A percentile compares a stretch with the other conserved stretches of the same genome.
Evolutionary conservation across 1,284 basidiomycete species (phyloP).

Genomic region (Cutaneotrichosporon sp.): DNA sequence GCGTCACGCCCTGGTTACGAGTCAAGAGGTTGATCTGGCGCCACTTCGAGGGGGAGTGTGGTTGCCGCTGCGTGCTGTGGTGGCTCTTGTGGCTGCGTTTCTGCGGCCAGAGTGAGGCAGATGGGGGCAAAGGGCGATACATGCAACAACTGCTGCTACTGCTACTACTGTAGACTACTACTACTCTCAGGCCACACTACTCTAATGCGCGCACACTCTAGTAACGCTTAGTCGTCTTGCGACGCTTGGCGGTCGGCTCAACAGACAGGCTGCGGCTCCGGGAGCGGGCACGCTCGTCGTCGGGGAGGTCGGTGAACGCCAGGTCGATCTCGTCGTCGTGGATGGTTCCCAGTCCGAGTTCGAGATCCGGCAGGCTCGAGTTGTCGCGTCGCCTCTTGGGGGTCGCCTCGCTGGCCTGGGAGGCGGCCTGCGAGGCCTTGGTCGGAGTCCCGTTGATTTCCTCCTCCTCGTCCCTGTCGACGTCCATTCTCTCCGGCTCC

Average conservation of each 20-base stretch:
- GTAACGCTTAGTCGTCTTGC: conserved; percentile 4
- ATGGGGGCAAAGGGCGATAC: too few species aligned
- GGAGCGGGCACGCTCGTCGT: conserved; percentile 1
- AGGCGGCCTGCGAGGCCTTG: background rate
- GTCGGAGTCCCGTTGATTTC: conserved; percentile 6
- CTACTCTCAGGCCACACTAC: background rate
- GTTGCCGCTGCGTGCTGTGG: too few species aligned
- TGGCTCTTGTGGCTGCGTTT: too few species aligned
- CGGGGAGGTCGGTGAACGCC: conserved; percentile 24
- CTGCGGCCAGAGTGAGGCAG: too few species aligned
- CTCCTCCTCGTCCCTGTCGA: conserved; percentile 11
- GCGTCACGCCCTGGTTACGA: too few species aligned
- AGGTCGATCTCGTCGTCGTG: conserved; percentile 27
- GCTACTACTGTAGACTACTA: background rate
- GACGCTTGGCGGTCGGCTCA: conserved; percentile 27
- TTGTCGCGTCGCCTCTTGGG: conserved; percentile 10
- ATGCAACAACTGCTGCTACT: too few species aligned
- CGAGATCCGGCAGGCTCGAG: conserved; percentile 23
- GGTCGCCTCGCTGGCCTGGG: background rate
- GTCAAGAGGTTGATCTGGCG: too few species aligned
- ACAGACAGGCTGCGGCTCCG: conserved; percentile 27
- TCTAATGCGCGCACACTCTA: background rate
- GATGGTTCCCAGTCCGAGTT: conserved; percentile 18
- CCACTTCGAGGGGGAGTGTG: too few species aligned
- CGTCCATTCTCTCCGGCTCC: conserved; percentile 11